Evolutionary conservation across 176 grass and related monocot genomes (phyloP).

Genomic region (Olyra latifolia): DNA sequence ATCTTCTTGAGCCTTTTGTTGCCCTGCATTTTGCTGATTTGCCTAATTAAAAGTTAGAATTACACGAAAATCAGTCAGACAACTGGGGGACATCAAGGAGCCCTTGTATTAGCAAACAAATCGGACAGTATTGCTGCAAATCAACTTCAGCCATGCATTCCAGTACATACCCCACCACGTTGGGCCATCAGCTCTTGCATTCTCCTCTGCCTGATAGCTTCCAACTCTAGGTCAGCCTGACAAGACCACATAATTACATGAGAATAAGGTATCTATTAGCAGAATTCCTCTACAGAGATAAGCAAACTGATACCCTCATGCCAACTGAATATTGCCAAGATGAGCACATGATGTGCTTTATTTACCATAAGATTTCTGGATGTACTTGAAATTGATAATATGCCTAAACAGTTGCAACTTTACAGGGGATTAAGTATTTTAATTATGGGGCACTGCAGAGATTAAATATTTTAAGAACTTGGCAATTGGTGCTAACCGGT

Average conservation of each 20-base stretch:
- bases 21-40: slow-evolving; percentile 69
- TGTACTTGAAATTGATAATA: background rate
- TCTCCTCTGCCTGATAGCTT: slow-evolving; percentile 79
- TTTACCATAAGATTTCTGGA: background rate
- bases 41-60: slow-evolving; percentile 41
- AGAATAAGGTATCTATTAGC: background rate
- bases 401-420: background rate
- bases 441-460: too few relatives aligned
- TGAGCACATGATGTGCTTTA: background rate
- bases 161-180: slow-evolving; percentile 57
- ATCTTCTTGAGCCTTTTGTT: slow-evolving; percentile 77
- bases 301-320: background rate
- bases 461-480: too few relatives aligned
- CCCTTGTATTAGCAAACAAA: background rate
- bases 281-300: background rate
- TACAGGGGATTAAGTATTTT: background rate
- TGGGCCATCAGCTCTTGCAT: slow-evolving; percentile 89
- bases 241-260: slow-evolving; percentile 6
- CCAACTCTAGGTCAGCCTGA: slow-evolving; percentile 78
- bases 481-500: too few relatives aligned
- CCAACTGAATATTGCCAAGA: background rate
- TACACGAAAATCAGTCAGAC: background rate
- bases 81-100: background rate
- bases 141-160: slow-evolving; percentile 18
- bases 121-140: background rate